Conservation (phyloP, 2,329 filamentous ascomycete genomes). For the Acrocalymma vagum region DNA sequence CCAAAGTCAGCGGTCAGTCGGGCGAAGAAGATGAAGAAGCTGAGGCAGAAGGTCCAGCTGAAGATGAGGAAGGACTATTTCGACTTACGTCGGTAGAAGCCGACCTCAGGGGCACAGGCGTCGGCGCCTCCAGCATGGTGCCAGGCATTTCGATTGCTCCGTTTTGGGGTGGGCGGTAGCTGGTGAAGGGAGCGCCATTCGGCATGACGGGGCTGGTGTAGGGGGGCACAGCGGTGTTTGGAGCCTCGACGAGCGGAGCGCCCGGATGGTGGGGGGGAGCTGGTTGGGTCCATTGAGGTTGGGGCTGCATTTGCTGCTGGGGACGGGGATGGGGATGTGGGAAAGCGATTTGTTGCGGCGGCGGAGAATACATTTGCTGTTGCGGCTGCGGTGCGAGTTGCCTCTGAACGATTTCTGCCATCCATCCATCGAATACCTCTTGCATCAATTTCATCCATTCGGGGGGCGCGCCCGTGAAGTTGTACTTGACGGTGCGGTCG, state of each 20-base stretch:
- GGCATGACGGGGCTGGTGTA: slow-evolving; percentile 20
- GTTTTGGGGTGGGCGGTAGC: slow-evolving; percentile 15
- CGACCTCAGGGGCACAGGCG: slow-evolving; percentile 16
- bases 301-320: slow-evolving; percentile 10
- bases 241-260: slow-evolving; percentile 23
- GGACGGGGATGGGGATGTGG: slow-evolving; percentile 8
- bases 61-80: too few relatives aligned
- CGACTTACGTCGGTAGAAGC: slow-evolving; percentile 26
- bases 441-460: slow-evolving; percentile 46
- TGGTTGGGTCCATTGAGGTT: slow-evolving; percentile 13
- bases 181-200: slow-evolving; percentile 9
- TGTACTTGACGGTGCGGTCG: slow-evolving; percentile 42
- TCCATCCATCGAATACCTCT: slow-evolving; percentile 40
- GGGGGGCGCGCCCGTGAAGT: slow-evolving; percentile 37
- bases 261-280: slow-evolving; percentile 4
- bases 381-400: slow-evolving; percentile 19
- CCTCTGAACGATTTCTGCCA: slow-evolving; percentile 29
- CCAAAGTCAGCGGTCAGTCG: slow-evolving; percentile 13
- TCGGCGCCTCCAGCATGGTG: slow-evolving; percentile 13
- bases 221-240: slow-evolving; percentile 14
- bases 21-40: background rate
- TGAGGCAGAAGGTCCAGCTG: background rate
- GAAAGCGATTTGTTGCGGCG: slow-evolving; percentile 9
- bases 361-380: slow-evolving; percentile 2
- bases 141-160: slow-evolving; percentile 26